A percentile compares a stretch with the other conserved stretches of the same genome.
Evolutionary conservation across 148 eudicot species (phyloP).

Genomic region (Cornus suecica): DNA sequence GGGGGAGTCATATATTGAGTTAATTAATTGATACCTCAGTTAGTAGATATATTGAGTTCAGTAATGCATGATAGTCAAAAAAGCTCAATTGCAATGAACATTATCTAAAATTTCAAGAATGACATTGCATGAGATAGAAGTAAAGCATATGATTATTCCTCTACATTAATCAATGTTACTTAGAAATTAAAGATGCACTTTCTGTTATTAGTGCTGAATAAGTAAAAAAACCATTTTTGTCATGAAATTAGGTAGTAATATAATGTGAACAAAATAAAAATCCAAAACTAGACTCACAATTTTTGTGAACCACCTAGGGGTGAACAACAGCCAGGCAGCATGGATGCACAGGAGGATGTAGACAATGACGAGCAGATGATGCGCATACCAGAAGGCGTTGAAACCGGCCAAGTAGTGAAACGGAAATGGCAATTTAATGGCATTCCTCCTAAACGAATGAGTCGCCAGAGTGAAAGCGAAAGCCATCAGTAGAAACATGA

Average conservation of each 20-base stretch:
- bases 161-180: no score
- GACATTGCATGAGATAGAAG: no score
- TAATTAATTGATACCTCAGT: no score
- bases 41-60: no score
- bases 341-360: slow-evolving; percentile 68
- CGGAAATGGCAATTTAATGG: slow-evolving; percentile 69
- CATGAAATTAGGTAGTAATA: not conserved
- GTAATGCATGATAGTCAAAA: no score
- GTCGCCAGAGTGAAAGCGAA: slow-evolving; percentile 75
- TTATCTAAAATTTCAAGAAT: no score
- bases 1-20: no score
- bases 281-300: slow-evolving; percentile 50
- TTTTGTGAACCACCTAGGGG: slow-evolving; percentile 64
- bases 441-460: slow-evolving; percentile 83
- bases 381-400: slow-evolving; percentile 92
- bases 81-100: no score
- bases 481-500: slow-evolving; percentile 67
- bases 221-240: no score
- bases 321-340: slow-evolving; percentile 68
- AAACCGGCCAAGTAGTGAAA: slow-evolving; percentile 80
- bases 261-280: not conserved
- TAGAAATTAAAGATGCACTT: no score
- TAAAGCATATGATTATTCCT: no score
- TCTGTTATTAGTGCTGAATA: not conserved
- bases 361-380: slow-evolving; percentile 68